Evolutionary conservation across 2,329 filamentous ascomycete genomes (phyloP), one percentile per base, ranked within the genome.

Genomic region (Fonsecaea pedrosoi): DNA sequence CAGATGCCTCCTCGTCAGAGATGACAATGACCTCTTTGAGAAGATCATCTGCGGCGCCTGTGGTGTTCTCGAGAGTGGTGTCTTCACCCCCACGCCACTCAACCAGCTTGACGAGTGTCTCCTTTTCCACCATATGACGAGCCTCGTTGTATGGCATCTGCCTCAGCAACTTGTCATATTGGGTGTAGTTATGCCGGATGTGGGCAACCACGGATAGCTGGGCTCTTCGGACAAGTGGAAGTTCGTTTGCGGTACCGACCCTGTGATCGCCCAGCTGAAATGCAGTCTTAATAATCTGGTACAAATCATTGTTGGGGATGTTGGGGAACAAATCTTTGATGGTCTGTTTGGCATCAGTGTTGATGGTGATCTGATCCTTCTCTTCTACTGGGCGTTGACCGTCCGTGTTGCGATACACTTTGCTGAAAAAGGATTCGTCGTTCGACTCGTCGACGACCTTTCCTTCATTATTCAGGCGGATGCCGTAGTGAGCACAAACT

Each of bases 1-100:
- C 79, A 60, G 79, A 79, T 53, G 86, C 84, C 61, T 88, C 85
- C 71, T 87, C 86, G 73, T 88, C 86, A 61, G 87, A 86, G 63
- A 89, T 84, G 61, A 89, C 83, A 71, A 89, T 88, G 65, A 88
- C 84, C 75, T 89, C 87, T 58, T 85, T 84, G 61, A 89, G 86
- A 35, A 87, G 84, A 71, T 89, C 86, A 73, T 89, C 86, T 25
- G 88, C 78, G 60, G 85, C 85, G 53, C 80, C 79, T 59, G 79
- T 79, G 34, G 80, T 78, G 62, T 85, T 84, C 58, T 80, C 79
- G 56, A 79, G 79, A 35, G 80, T 83, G 78, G 75, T 82, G 68
- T 85, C 83, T 72, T 85, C 82, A 74, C 89, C 85, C 55, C 87
- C 87, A 66, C 86, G 82, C 87, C 87, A 90, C 74, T 87, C 83